phyloP scores from a whole-genome alignment of 2,329 filamentous ascomycete species.

The Chaetomiaceae sp. region DNA sequence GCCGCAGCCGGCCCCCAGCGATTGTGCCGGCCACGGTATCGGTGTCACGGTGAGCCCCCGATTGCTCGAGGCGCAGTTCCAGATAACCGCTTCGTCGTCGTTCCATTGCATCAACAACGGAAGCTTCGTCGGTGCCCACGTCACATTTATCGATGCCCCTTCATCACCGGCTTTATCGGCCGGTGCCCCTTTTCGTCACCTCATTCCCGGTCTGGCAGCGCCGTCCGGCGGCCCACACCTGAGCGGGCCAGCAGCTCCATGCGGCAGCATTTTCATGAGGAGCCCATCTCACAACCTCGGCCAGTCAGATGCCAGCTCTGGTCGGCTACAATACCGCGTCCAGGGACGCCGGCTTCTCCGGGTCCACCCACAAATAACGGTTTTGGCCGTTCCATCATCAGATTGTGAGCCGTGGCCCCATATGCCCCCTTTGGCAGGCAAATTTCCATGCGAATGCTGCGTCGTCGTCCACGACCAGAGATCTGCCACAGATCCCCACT shows the following conservation, averaged over 20 bases:
- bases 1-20: neutral
- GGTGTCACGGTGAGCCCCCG: neutral
- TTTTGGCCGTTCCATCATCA: neutral
- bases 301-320: neutral
- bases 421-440: neutral
- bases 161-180: neutral
- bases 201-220: neutral
- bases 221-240: neutral
- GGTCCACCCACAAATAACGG: neutral
- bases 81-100: neutral
- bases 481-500: neutral
- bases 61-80: neutral
- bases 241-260: conserved; percentile 1
- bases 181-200: neutral
- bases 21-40: neutral
- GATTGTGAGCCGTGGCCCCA: conserved; percentile 4
- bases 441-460: neutral
- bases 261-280: conserved; percentile 1
- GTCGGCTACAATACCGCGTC: neutral
- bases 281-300: neutral
- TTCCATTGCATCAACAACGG: neutral
- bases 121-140: no score
- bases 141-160: neutral
- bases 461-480: neutral
- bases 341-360: no score